Percentiles rank a stretch among this genome's conserved stretches.
Evolutionary conservation across 345 rosid genomes (phyloP).

Genomic region (Physaria fendleri): DNA sequence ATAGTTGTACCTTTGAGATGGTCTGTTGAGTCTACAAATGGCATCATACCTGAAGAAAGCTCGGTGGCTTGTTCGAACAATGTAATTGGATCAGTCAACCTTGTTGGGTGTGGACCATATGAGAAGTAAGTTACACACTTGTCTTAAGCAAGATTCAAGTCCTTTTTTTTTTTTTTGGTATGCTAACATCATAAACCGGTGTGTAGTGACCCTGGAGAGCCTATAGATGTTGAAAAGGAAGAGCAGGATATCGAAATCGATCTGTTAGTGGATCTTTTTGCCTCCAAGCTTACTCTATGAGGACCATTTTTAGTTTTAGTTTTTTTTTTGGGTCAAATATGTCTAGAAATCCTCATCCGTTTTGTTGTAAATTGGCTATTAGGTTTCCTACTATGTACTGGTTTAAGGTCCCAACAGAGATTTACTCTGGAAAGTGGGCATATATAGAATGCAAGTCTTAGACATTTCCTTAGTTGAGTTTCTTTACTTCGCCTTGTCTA

Average conservation of each 20-base stretch:
- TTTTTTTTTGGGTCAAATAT: too few species aligned
- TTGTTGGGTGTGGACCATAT: too few species aligned
- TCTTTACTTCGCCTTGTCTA: too few species aligned
- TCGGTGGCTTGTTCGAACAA: background rate
- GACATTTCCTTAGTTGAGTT: too few species aligned
- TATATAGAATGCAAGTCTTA: too few species aligned
- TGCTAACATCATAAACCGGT: background rate
- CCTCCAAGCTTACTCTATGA: constrained; percentile 6
- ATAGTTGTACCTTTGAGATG: constrained; percentile 15
- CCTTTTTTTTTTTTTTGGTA: background rate
- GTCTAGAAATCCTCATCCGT: too few species aligned
- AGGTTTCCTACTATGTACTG: background rate
- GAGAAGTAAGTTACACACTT: constrained; percentile 12
- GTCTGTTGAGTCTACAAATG: constrained; percentile 2
- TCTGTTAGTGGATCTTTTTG: constrained; percentile 5
- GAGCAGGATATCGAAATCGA: constrained; percentile 6
- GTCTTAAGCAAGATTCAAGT: background rate
- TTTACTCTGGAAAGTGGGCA: too few species aligned
- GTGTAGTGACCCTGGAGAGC: background rate
- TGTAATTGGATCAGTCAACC: constrained; percentile 4
- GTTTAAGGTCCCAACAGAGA: too few species aligned
- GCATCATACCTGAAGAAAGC: background rate
- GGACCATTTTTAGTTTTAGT: too few species aligned
- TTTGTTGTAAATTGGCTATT: background rate
- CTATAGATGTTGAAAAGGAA: constrained; percentile 7